Base-by-base conservation (phyloP, 106 monocot species). In the Posidonia australis region DNA sequence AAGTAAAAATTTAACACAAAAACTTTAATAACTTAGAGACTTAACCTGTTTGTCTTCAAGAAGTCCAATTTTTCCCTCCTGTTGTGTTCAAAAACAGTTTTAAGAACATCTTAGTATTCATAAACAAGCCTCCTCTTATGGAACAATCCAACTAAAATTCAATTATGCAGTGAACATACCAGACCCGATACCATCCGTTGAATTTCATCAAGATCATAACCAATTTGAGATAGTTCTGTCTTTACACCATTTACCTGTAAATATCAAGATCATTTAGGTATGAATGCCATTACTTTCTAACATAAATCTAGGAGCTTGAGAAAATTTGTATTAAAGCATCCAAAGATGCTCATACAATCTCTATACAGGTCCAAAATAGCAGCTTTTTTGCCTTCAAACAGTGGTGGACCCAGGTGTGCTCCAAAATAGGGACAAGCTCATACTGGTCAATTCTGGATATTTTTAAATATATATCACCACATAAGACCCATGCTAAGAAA, bases 51-150 rank as follows among this genome's bases (percentile, higher is more conserved):
- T 92, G 65, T 65, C 70, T 67, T 92, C 92, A 65, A 92, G 65
- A 55, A 84, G 72, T 72, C 74, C 92, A 68, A 92, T 69, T 66
- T 82, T 87, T 27, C 82, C 87, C 73, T 92, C 92, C 92, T 92
- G 75, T 56, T 69, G 45, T 69, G 46, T 48, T 25, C 20, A 21
- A 66, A 44, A 44, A 75, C 1, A 54, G 36, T 36, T 60, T 46
- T 11, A 14, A 51, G 16, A 75, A 51, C 30, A 67, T 28, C n/a
- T 64, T 20, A 70, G 31, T 17, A 63, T 14, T 21, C 42, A 64
- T 5, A 13, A 18, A 3, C 20, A 70, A n/a, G n/a, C n/a, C n/a
- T n/a, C n/a, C n/a, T n/a, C 9, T 13, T 46, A 23, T 56, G 3
- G 19, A 54, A 27, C 0, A 59, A 60, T 41, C 1, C 23, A n/a